Conservation (phyloP, 306 rosid species). For the Elaeagnus macrophylla region DNA sequence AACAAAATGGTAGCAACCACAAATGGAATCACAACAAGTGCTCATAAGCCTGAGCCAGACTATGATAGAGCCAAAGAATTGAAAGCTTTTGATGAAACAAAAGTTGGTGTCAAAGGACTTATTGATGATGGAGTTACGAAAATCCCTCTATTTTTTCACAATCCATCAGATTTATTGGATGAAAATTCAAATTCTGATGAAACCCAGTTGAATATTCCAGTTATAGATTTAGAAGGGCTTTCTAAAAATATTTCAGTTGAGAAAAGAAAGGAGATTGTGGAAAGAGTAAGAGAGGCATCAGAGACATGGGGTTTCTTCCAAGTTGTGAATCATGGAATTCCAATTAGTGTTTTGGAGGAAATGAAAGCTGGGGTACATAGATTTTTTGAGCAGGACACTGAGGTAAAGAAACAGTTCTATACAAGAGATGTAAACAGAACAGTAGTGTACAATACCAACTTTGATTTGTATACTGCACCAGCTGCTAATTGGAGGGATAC, state of each 20-base stretch:
- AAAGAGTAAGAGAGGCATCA: conserved; percentile 19
- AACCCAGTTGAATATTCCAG: conserved; percentile 4
- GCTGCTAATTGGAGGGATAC: conserved; percentile 32
- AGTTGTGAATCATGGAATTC: conserved; percentile 38
- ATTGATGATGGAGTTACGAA: conserved; percentile 40
- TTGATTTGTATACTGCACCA: conserved; percentile 9
- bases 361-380: conserved; percentile 17
- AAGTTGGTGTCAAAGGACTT: conserved; percentile 51
- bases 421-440: conserved; percentile 14
- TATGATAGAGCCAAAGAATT: conserved; percentile 23
- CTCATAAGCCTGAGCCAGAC: background rate
- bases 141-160: conserved; percentile 35
- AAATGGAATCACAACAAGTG: background rate
- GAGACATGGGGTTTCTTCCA: conserved; percentile 40
- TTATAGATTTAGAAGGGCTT: conserved; percentile 24
- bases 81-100: conserved; percentile 24
- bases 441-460: conserved; percentile 20
- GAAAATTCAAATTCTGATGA: background rate
- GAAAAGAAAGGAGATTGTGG: background rate
- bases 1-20: background rate
- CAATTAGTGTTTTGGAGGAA: conserved; percentile 17
- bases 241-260: background rate
- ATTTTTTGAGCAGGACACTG: conserved; percentile 29
- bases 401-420: conserved; percentile 23
- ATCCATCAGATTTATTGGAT: background rate